Evolutionary conservation across 305 asterid genomes (phyloP), one percentile per base, ranked within the genome.

Genomic region (Fraxinus baroniana): DNA sequence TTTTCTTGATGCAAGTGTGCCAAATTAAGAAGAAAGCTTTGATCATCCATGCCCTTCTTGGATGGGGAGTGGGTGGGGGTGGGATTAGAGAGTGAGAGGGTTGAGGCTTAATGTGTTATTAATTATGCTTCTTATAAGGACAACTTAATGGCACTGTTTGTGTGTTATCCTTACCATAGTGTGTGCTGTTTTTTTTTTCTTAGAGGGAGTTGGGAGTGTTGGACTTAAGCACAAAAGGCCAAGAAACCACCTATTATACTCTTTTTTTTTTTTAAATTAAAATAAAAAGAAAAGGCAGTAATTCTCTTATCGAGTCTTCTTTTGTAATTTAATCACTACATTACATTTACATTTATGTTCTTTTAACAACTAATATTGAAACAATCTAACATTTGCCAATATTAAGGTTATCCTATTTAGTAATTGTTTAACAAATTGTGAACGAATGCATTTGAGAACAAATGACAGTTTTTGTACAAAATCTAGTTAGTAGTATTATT

Each of bases 11-110:
- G 86, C 91, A 86, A 87, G 83, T 80, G 87, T 71, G 94, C 60
- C 91, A 93, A 95, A 84, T 91, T 91, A 28, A 90, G 93, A 87
- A 88, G 90, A 81, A 87, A 87, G 86, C 88, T 85, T 77, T 89
- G 95, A 83, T 78, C 86, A 79, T 94, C 97, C 97, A 94, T 94
- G 72, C 37, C 37, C 39, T 70, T 70, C 75, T 26, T 70, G 75
- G 75, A 13, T 28, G 18, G 18, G 39, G 39, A 26, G 37, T 24
- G 75, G 39, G 4, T 20, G 44, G 0, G 36, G 60, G 52, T 17
- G 33, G 3, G 55, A 24, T 22, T 10, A 7, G 30, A 2, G 57
- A 39, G 12, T 8, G 49, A 26, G 36, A 3, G 41, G 60, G 74
- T 7, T 73, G 9, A 46, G 33, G 75, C 9, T 49, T 68, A 28